Base-by-base conservation (phyloP, 2,329 filamentous ascomycete genomes). In the Fusarium proliferatum region DNA sequence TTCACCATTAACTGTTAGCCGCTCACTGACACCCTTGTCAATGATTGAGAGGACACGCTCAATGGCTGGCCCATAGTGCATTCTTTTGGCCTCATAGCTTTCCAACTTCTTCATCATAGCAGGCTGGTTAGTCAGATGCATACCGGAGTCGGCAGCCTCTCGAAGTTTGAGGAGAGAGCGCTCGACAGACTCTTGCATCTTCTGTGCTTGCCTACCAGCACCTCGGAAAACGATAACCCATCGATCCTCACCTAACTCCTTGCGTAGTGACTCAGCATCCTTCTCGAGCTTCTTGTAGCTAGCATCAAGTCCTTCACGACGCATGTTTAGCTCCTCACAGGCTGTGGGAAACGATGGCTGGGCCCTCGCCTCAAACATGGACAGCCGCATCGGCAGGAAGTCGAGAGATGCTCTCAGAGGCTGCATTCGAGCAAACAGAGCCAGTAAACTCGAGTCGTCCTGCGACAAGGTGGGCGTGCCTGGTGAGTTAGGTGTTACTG, bases 171-270 rank as follows among this genome's bases (percentile, higher is more conserved):
- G 83, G 66, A 97, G 90, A 80, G 95, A 97, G 72, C 96, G 89
- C 79, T 97, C 94, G 28, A 98, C 94, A 7, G 95, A 98, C 76
- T 97, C 94, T 80, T 94, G 96, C 95, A 99, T 97, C 85, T 97
- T 97, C 76, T 96, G 91, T 9, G 96, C 96, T 82, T 98, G 95
- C 64, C 93, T 89, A 19, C 95, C 95, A 21, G 96, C 96, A 73
- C 96, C 96, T 64, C 96, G 91, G 85, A 99, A 99, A 41, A 98
- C 95, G 60, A 97, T 88, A 48, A 99, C 92, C 96, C 96, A 99
- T 64, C 95, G 92, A 79, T 99, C 96, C 81, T 99, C 96, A 34
- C 95, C 95, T 8, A 99, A 86, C 81, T 99, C 96, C 80, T 95
- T 93, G 72, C 95, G 89, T 52, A 99, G 83, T 3, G 93, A 93